A percentile compares a stretch with the other conserved stretches of the same genome.
Evolutionary conservation across 1,284 basidiomycete species (phyloP).

Genomic region (Cutaneotrichosporon cyanovorans): DNA sequence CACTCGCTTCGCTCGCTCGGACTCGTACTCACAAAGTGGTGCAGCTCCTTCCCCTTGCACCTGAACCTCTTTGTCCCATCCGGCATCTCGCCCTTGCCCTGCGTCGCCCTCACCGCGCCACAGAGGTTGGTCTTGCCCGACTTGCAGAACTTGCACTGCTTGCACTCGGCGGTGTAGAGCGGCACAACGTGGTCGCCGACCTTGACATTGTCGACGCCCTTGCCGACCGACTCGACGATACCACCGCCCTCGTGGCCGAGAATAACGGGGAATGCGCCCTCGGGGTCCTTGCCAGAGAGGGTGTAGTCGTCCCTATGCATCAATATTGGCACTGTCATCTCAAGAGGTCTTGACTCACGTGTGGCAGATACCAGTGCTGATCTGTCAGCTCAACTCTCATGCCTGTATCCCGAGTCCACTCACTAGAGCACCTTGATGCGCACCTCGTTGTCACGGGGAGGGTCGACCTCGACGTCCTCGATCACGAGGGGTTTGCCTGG

Average conservation of each 20-base stretch:
- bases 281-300: slow-evolving; percentile 90
- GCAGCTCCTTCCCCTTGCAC: slow-evolving; percentile 75
- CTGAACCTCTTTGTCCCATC: slow-evolving; percentile 87
- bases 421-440: slow-evolving; percentile 84
- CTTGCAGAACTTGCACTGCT: slow-evolving; percentile 96
- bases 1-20: neutral
- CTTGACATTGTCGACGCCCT: slow-evolving; percentile 80
- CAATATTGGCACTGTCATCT: no score
- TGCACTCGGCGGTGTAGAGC: slow-evolving; percentile 91
- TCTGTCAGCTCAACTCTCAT: slow-evolving; percentile 6
- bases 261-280: slow-evolving; percentile 93
- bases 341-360: slow-evolving; percentile 56
- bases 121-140: slow-evolving; percentile 98
- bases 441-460: slow-evolving; percentile 85
- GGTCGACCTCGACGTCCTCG: slow-evolving; percentile 88
- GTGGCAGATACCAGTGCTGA: slow-evolving; percentile 81
- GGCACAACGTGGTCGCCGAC: slow-evolving; percentile 89
- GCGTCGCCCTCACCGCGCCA: slow-evolving; percentile 81
- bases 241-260: slow-evolving; percentile 69
- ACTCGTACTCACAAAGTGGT: slow-evolving; percentile 87
- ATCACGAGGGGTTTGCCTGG: slow-evolving; percentile 66
- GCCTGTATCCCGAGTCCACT: slow-evolving; percentile 18
- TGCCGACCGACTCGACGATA: slow-evolving; percentile 82
- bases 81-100: slow-evolving; percentile 95
- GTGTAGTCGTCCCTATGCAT: slow-evolving; percentile 80